A percentile compares a stretch with the other conserved stretches of the same genome.
These are phyloP conservation scores for Fusarium sp. DNA, from an alignment of 2,329 filamentous ascomycete species.

Conservation along the genomic window DNA sequence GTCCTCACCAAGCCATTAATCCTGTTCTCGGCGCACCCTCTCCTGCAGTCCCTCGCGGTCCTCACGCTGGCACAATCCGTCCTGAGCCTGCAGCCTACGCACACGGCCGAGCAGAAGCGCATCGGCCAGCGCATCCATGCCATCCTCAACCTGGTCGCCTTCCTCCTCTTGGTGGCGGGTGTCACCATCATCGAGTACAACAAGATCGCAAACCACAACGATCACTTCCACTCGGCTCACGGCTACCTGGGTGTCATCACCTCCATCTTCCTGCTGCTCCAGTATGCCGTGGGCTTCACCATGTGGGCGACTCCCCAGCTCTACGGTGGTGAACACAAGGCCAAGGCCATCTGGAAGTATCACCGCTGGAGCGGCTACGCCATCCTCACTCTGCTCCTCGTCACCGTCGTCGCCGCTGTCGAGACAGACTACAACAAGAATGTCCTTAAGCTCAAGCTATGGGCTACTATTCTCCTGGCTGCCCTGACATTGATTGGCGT, in stretches of 20 bases:
- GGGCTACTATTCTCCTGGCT: conserved; percentile 73
- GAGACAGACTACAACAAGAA: conserved; percentile 76
- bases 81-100: conserved; percentile 86
- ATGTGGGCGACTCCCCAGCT: conserved; percentile 78
- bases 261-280: conserved; percentile 72
- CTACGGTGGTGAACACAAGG: conserved; percentile 80
- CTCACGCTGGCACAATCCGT: conserved; percentile 80
- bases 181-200: conserved; percentile 80
- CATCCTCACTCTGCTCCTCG: conserved; percentile 72
- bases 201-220: conserved; percentile 72
- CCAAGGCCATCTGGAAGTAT: conserved; percentile 88
- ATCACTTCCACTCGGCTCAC: conserved; percentile 82
- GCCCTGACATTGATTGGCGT: conserved; percentile 74
- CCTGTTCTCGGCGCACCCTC: conserved; percentile 88
- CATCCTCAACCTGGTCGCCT: conserved; percentile 70
- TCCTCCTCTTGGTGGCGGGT: conserved; percentile 68
- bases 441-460: conserved; percentile 74
- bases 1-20: conserved; percentile 75
- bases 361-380: conserved; percentile 81
- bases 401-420: conserved; percentile 76
- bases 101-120: conserved; percentile 75
- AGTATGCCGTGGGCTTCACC: conserved; percentile 80
- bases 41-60: conserved; percentile 71
- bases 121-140: conserved; percentile 69
- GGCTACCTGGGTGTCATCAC: conserved; percentile 82